phyloP scores from a whole-genome alignment of 2,329 filamentous ascomycete species.

The Chaetomiaceae sp. region DNA sequence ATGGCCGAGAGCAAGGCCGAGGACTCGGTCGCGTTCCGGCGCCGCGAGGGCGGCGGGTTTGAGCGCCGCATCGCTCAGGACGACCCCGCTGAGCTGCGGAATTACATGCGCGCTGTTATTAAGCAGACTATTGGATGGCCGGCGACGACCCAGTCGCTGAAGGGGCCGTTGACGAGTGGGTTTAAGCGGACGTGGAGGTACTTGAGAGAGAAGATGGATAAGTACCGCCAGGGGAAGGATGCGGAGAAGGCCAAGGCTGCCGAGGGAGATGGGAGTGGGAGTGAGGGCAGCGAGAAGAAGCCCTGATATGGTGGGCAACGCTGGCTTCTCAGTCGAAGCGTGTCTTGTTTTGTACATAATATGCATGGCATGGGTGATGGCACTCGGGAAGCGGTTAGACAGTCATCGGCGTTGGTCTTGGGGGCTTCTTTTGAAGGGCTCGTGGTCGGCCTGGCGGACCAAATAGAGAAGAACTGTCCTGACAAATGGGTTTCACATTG shows the following conservation, averaged over 20 bases:
- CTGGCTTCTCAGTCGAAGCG: not conserved
- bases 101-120: conserved; percentile 71
- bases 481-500: not conserved
- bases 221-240: conserved; percentile 48
- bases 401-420: conserved; percentile 9
- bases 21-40: conserved; percentile 62
- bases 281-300: conserved; percentile 3
- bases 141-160: conserved; percentile 80
- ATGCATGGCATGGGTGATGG: conserved; percentile 8
- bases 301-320: conserved; percentile 1
- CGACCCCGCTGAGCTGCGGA: conserved; percentile 60
- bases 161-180: conserved; percentile 78
- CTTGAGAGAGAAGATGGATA: conserved; percentile 72
- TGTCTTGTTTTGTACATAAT: conserved; percentile 14
- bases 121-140: conserved; percentile 90
- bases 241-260: conserved; percentile 15
- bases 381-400: conserved; percentile 11
- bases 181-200: conserved; percentile 67
- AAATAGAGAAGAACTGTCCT: not conserved
- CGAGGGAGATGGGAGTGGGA: not conserved
- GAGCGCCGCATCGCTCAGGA: conserved; percentile 78
- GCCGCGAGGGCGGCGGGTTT: conserved; percentile 75
- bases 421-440: not conserved
- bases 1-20: conserved; percentile 72
- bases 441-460: too few species aligned